Conservation (phyloP, 352 stramenopile species). For the Phytophthora boehmeriae region DNA sequence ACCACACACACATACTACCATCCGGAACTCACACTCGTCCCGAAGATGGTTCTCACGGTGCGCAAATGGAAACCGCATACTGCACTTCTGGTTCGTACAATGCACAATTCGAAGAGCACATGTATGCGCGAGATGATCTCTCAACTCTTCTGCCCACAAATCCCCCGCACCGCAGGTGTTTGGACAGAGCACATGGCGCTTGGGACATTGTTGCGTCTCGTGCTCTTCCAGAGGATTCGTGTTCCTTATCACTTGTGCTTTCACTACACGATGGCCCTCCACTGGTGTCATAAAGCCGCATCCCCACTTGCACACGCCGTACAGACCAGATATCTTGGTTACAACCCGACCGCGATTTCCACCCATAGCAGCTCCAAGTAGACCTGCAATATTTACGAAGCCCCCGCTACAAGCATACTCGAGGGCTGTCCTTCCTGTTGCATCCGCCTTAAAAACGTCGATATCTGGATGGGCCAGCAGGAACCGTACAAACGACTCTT, state of each 20-base stretch:
- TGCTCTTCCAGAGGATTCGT: conserved; percentile 51
- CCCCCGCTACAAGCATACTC: conserved; percentile 39
- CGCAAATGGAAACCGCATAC: conserved; percentile 19
- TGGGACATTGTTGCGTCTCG: conserved; percentile 49
- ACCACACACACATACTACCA: conserved; percentile 55
- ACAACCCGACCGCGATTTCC: conserved; percentile 46
- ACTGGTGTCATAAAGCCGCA: conserved; percentile 58
- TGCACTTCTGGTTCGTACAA: conserved; percentile 64
- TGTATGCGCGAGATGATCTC: conserved; percentile 33
- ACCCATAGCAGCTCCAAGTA: conserved; percentile 55
- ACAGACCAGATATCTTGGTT: conserved; percentile 42
- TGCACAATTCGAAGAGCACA: conserved; percentile 47
- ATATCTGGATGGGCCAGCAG: conserved; percentile 44
- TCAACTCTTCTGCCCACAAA: conserved; percentile 60
- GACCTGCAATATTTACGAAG: conserved; percentile 34
- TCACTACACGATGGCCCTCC: conserved; percentile 32
- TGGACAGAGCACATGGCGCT: conserved; percentile 58
- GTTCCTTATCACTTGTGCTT: conserved; percentile 31
- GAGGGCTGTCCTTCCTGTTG: conserved; percentile 44
- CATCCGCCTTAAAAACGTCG: conserved; percentile 46
- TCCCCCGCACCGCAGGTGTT: conserved; percentile 5
- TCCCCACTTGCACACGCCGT: conserved; percentile 67
- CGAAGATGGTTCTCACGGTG: conserved; percentile 35
- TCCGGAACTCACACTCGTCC: conserved; percentile 52
- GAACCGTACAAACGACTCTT: conserved; percentile 58